A percentile compares a stretch with the other conserved stretches of the same genome.
These are phyloP conservation scores for Acanthamoeba culbertsoni DNA, from an alignment of 208 protist genomes.

Conservation along the genomic window DNA sequence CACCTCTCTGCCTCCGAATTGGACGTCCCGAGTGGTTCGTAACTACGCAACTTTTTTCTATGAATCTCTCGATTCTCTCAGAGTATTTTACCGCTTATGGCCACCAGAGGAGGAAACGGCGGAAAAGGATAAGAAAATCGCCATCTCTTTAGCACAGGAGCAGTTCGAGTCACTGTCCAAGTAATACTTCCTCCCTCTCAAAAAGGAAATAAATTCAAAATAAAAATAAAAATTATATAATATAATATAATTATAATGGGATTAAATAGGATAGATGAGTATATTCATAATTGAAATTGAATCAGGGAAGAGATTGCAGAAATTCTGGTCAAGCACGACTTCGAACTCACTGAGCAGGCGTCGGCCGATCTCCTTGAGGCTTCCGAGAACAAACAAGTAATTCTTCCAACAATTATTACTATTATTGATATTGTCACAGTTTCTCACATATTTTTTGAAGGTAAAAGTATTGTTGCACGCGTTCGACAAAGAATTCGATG, in stretches of 20 bases:
- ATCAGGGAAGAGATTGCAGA: constrained; percentile 30
- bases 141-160: constrained; percentile 3
- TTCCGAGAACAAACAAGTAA: neutral
- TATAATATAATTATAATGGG: neutral
- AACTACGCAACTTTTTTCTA: neutral
- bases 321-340: neutral
- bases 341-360: neutral
- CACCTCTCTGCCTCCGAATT: neutral
- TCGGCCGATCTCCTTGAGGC: neutral
- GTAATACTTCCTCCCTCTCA: neutral
- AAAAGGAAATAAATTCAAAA: too few species aligned
- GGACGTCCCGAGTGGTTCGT: neutral
- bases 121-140: neutral
- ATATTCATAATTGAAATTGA: neutral
- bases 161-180: neutral
- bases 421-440: too few species aligned
- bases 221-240: too few species aligned
- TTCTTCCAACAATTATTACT: too few species aligned
- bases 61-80: too few species aligned
- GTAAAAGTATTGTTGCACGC: neutral
- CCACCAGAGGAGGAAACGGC: neutral
- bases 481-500: constrained; percentile 8
- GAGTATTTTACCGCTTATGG: too few species aligned
- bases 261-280: neutral
- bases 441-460: too few species aligned